These are phyloP conservation scores for Boechera retrofracta DNA, from an alignment of 345 rosid species.

Conservation along the genomic window DNA sequence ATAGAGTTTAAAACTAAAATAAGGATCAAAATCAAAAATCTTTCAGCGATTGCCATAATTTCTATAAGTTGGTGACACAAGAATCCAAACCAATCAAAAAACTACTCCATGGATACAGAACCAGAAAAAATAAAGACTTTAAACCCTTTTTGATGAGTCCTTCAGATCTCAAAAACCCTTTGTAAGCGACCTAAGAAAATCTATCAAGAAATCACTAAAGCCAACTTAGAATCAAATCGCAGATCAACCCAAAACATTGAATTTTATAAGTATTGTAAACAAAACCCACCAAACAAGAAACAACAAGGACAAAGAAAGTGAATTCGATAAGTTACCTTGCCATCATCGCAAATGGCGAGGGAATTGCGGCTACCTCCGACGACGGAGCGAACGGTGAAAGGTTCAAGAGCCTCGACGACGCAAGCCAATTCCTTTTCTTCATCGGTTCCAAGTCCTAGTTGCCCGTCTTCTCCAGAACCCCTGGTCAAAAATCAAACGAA, in stretches of 20 bases:
- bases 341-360: constrained; percentile 95
- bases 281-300: constrained; percentile 2
- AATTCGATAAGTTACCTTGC: constrained; percentile 60
- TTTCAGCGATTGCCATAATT: neutral
- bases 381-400: constrained; percentile 71
- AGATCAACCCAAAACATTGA: constrained; percentile 1
- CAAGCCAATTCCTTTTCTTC: constrained; percentile 87
- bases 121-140: neutral
- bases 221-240: constrained; percentile 4
- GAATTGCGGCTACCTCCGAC: constrained; percentile 99
- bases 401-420: constrained; percentile 71
- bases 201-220: neutral
- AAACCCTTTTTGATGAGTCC: constrained; percentile 23
- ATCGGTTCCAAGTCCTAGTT: constrained; percentile 79
- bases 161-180: constrained; percentile 30
- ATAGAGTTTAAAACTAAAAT: neutral
- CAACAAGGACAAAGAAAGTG: neutral
- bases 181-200: neutral
- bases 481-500: constrained; percentile 43
- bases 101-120: constrained; percentile 5
- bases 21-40: neutral
- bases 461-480: constrained; percentile 99
- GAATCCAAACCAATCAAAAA: constrained; percentile 20
- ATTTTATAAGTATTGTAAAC: neutral
- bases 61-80: neutral